Conservation (phyloP, 768 basidiomycete species). For the Mycena galopus region DNA sequence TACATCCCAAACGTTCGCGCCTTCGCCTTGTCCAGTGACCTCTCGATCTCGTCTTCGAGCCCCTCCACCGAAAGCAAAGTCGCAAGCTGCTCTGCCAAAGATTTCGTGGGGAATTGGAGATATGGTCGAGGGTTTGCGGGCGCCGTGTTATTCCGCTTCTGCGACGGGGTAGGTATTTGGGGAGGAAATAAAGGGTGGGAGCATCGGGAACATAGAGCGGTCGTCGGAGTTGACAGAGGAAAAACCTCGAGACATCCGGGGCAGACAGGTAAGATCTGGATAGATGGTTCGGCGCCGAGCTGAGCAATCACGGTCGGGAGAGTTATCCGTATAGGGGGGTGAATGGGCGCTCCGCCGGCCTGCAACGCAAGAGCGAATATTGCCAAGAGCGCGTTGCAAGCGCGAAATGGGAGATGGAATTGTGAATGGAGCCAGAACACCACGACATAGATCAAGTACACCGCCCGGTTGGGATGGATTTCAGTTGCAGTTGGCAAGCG, state of each 20-base stretch:
- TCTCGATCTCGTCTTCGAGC: background rate
- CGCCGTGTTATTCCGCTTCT: background rate
- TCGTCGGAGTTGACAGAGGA: constrained; percentile 9
- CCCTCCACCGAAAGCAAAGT: background rate
- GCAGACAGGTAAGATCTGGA: constrained; percentile 40
- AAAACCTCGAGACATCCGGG: constrained; percentile 39
- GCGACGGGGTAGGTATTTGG: background rate
- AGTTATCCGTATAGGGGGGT: constrained; percentile 34
- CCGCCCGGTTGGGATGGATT: constrained; percentile 35
- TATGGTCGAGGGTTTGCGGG: background rate
- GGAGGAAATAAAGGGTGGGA: background rate
- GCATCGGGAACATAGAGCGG: constrained; percentile 8
- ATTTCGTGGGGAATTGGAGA: background rate
- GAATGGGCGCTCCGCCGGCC: constrained; percentile 11
- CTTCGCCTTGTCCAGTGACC: background rate
- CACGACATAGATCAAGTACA: constrained; percentile 40
- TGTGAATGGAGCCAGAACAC: constrained; percentile 45
- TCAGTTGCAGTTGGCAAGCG: background rate
- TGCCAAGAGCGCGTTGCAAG: constrained; percentile 41
- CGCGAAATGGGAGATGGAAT: constrained; percentile 43
- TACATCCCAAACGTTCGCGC: background rate
- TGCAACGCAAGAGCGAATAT: constrained; percentile 35
- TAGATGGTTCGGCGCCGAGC: constrained; percentile 34
- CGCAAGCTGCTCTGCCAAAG: background rate
- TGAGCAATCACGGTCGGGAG: constrained; percentile 36